phyloP scores from a whole-genome alignment of 176 grass and related monocot genomes.

The Bromus sterilis region DNA sequence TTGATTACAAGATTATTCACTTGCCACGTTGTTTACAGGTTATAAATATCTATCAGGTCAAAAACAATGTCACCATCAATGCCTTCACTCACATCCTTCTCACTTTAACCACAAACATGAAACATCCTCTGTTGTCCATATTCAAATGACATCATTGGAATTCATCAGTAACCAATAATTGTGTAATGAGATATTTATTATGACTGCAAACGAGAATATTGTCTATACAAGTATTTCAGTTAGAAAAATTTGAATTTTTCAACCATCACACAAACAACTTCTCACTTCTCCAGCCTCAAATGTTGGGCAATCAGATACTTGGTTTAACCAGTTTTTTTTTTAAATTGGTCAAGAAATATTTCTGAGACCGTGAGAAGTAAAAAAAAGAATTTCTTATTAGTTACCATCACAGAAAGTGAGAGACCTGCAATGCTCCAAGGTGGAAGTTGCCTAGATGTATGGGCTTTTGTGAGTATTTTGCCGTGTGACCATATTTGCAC shows the following conservation, averaged over 20 bases:
- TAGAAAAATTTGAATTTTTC: not conserved
- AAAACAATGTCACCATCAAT: not conserved
- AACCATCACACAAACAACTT: not conserved
- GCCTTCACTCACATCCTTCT: not conserved
- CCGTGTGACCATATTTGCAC: not conserved
- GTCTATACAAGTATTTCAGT: not conserved
- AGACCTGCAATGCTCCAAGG: slow-evolving; percentile 3
- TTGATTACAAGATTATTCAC: not conserved
- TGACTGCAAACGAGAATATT: not conserved
- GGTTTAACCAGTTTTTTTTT: not conserved
- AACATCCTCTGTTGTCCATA: not conserved
- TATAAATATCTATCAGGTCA: not conserved
- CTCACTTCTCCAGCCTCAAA: not conserved
- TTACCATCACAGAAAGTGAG: not conserved
- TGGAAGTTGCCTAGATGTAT: not conserved
- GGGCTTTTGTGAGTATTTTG: not conserved
- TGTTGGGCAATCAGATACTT: not conserved
- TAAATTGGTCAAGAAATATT: too few species aligned
- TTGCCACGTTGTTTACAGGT: slow-evolving; percentile 1
- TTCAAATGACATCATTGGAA: not conserved
- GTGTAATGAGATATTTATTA: not conserved
- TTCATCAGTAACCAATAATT: not conserved
- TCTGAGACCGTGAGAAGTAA: not conserved
- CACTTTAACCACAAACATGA: slow-evolving; percentile 1
- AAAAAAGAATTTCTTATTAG: not conserved